Conservation (phyloP, 768 basidiomycete genomes). For the Tricholoma saponaceum region DNA sequence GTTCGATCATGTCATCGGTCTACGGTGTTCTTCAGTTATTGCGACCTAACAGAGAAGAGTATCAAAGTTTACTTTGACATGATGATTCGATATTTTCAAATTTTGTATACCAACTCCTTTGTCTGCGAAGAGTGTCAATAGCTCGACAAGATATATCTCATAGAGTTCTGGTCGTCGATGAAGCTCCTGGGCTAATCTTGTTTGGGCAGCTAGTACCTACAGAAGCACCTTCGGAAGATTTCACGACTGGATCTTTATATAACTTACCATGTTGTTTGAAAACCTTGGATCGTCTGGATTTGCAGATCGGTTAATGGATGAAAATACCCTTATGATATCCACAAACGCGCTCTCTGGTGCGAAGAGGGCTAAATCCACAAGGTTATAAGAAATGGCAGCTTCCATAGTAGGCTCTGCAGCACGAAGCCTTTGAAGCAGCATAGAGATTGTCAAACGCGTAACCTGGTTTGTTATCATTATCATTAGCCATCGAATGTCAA, state of each 20-base stretch:
- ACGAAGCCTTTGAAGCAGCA: constrained; percentile 85
- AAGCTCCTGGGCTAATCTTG: constrained; percentile 79
- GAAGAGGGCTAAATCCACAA: constrained; percentile 83
- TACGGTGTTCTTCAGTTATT: constrained; percentile 22
- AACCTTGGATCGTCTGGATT: constrained; percentile 86
- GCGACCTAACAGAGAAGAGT: constrained; percentile 2
- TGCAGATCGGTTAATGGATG: constrained; percentile 78
- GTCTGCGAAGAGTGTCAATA: constrained; percentile 82
- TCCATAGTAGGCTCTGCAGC: constrained; percentile 86
- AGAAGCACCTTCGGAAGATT: background rate
- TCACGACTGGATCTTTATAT: background rate
- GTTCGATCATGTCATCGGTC: constrained; percentile 82
- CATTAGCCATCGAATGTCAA: background rate
- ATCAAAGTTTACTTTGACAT: constrained; percentile 50
- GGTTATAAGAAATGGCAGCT: constrained; percentile 86
- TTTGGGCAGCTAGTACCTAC: constrained; percentile 87
- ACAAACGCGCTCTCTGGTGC: constrained; percentile 74
- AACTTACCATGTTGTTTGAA: constrained; percentile 79
- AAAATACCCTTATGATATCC: constrained; percentile 84
- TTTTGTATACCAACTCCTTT: constrained; percentile 92
- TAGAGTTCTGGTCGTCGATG: constrained; percentile 72
- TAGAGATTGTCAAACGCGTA: constrained; percentile 83
- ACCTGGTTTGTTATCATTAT: constrained; percentile 39
- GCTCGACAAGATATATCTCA: constrained; percentile 75
- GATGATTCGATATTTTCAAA: constrained; percentile 59